phyloP scores from a whole-genome alignment of 1,139 yeast genomes.

The Zygotorulaspora mrakii region DNA sequence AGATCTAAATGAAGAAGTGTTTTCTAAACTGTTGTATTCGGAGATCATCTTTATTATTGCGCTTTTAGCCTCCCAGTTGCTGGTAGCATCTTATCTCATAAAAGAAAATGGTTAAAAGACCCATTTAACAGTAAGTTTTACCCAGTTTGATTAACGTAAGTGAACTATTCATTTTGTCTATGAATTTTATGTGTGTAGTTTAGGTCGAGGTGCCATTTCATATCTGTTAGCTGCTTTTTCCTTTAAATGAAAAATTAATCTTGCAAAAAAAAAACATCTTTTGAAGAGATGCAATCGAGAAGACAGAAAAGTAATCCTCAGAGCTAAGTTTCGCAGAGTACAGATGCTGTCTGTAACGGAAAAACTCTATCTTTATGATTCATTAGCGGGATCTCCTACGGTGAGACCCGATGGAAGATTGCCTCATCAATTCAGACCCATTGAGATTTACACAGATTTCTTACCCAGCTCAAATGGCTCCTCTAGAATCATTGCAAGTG shows the following conservation, averaged over 20 bases:
- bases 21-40: conserved; percentile 15
- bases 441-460: conserved; percentile 77
- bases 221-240: too few relatives aligned
- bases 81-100: conserved; percentile 9
- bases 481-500: conserved; percentile 76
- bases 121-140: neutral
- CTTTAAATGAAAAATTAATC: too few relatives aligned
- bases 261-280: too few relatives aligned
- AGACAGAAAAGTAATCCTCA: too few relatives aligned
- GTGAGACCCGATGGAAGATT: conserved; percentile 81
- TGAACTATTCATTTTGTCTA: too few relatives aligned
- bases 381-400: conserved; percentile 58
- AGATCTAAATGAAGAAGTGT: conserved; percentile 17
- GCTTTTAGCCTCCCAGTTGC: conserved; percentile 11
- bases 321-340: too few relatives aligned
- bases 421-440: conserved; percentile 71
- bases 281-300: too few relatives aligned
- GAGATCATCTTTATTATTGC: conserved; percentile 9
- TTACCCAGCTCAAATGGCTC: conserved; percentile 89
- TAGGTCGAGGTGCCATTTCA: too few relatives aligned
- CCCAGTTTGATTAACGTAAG: too few relatives aligned
- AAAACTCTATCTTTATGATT: conserved; percentile 71
- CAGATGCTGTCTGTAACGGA: conserved; percentile 85
- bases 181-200: too few relatives aligned
- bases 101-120: conserved; percentile 2